Conservation (phyloP, 2,329 filamentous ascomycete species). For the Chrysoporthe cubensis region DNA sequence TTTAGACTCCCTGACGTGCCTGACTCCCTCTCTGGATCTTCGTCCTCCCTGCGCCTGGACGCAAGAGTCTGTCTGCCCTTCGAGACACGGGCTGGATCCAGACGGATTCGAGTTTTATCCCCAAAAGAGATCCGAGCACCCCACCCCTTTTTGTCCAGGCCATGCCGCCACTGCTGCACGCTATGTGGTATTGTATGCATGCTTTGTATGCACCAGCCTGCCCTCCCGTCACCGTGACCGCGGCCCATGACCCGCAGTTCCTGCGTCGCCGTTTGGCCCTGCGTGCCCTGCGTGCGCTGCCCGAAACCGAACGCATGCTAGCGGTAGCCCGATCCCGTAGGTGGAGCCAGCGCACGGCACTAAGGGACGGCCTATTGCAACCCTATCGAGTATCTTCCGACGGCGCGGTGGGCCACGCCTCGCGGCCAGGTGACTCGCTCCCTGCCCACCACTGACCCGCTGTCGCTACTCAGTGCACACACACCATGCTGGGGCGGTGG, state of each 20-base stretch:
- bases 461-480: background rate
- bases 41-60: background rate
- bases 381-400: slow-evolving; percentile 11
- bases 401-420: background rate
- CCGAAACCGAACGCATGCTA: background rate
- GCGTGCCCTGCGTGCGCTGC: too few relatives aligned
- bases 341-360: slow-evolving; percentile 9
- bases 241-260: background rate
- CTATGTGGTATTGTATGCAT: background rate
- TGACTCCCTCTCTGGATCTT: background rate
- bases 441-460: background rate
- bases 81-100: background rate
- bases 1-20: background rate
- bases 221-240: background rate
- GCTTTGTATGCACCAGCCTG: background rate
- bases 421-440: background rate
- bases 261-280: background rate
- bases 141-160: background rate
- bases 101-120: background rate
- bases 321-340: background rate
- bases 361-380: slow-evolving; percentile 2
- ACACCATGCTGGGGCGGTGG: background rate
- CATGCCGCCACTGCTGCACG: background rate
- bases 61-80: background rate
- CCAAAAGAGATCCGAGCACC: background rate